A percentile compares a stretch with the other conserved stretches of the same genome.
Evolutionary conservation across 148 eudicot genomes (phyloP).

Genomic region (Tetragonia tetragonoides): DNA sequence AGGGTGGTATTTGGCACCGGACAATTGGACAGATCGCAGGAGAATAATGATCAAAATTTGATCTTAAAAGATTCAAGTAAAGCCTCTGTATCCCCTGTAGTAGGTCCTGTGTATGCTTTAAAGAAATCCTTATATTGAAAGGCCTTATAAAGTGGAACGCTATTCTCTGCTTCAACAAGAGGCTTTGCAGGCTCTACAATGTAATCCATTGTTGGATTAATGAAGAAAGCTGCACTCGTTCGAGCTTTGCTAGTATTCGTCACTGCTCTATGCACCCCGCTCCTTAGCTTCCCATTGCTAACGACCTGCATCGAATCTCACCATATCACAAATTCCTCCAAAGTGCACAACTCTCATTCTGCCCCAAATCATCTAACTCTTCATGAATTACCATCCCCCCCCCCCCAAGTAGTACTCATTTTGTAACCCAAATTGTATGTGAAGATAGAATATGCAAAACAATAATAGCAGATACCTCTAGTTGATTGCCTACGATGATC

Average conservation of each 20-base stretch:
- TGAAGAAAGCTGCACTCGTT: constrained; percentile 33
- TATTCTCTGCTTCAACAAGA: constrained; percentile 21
- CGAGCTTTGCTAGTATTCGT: constrained; percentile 33
- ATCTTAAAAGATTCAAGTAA: constrained; percentile 22
- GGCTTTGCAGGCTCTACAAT: constrained; percentile 38
- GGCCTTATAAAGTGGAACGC: constrained; percentile 24
- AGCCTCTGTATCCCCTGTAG: constrained; percentile 22
- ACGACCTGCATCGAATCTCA: constrained; percentile 24
- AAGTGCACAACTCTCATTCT: too few relatives aligned
- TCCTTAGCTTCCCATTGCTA: constrained; percentile 40
- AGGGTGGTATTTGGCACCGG: too few relatives aligned
- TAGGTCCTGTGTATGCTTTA: constrained; percentile 6
- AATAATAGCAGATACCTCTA: constrained; percentile 22
- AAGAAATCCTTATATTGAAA: constrained; percentile 35
- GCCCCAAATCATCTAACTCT: not conserved
- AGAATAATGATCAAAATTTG: not conserved
- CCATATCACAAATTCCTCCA: not conserved
- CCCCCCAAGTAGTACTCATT: too few relatives aligned
- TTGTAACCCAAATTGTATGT: too few relatives aligned
- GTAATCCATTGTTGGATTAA: constrained; percentile 24
- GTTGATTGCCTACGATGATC: constrained; percentile 36
- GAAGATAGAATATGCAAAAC: too few relatives aligned
- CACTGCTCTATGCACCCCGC: constrained; percentile 41
- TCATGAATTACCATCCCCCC: not conserved
- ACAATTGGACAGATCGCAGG: too few relatives aligned